Evolutionary conservation across 176 grass and related monocot genomes (phyloP).

Genomic region (Olyra latifolia): DNA sequence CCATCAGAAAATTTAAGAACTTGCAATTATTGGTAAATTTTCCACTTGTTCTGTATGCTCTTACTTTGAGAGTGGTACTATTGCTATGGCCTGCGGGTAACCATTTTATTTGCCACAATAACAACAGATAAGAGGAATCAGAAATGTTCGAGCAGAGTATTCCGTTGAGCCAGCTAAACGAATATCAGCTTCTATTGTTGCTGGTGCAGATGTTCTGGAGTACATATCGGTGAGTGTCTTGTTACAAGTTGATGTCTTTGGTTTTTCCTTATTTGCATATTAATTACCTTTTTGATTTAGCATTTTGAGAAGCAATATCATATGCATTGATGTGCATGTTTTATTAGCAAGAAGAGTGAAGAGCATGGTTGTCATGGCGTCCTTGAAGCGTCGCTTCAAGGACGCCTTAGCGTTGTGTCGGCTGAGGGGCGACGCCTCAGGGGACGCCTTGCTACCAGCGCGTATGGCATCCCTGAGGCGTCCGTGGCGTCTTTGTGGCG

Average conservation of each 20-base stretch:
- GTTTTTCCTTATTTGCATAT: neutral
- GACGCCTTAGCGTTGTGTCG: no score
- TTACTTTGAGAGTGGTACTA: neutral
- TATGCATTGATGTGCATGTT: neutral
- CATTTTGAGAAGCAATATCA: neutral
- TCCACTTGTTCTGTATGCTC: constrained; percentile 16
- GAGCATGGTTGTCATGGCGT: no score
- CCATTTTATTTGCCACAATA: constrained; percentile 34
- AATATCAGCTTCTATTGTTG: constrained; percentile 94
- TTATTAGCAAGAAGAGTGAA: neutral
- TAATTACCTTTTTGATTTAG: constrained; percentile 8
- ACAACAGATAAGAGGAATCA: constrained; percentile 80
- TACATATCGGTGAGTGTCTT: constrained; percentile 74
- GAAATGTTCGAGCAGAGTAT: constrained; percentile 94
- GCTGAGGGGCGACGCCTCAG: no score
- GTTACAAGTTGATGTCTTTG: neutral
- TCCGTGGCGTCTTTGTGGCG: no score
- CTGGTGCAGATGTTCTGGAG: constrained; percentile 67
- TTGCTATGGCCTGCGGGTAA: constrained; percentile 6
- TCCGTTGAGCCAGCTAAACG: constrained; percentile 96
- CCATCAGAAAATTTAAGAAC: constrained; percentile 98
- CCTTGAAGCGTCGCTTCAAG: no score
- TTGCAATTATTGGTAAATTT: constrained; percentile 85
- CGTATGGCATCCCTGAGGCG: no score
- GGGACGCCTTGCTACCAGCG: no score